Percentiles rank a stretch among this genome's conserved stretches.
These are phyloP conservation scores for Leucoagaricus sp. DNA, from an alignment of 1,284 basidiomycete genomes.

Conservation along the genomic window DNA sequence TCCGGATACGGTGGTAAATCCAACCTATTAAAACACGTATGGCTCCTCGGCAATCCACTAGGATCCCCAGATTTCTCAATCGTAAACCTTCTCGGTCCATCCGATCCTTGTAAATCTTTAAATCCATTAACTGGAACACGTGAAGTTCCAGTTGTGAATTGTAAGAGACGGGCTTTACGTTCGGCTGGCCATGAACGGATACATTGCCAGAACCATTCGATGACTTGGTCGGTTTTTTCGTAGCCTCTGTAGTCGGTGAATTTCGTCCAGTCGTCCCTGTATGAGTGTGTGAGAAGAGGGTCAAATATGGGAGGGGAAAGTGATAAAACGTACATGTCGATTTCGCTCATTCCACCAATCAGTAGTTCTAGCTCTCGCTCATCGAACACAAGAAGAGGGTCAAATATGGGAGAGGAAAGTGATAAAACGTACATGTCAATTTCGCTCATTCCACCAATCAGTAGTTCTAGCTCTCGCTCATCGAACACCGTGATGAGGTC, in stretches of 20 bases:
- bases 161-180: slow-evolving; percentile 90
- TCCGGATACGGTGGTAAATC: slow-evolving; percentile 93
- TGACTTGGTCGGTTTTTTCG: slow-evolving; percentile 89
- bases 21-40: slow-evolving; percentile 91
- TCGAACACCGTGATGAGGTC: slow-evolving; percentile 98
- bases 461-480: slow-evolving; percentile 93
- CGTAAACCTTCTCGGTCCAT: slow-evolving; percentile 93
- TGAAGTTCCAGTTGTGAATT: slow-evolving; percentile 98
- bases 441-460: slow-evolving; percentile 99
- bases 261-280: slow-evolving; percentile 83
- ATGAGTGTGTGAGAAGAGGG: slow-evolving; percentile 7
- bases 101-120: slow-evolving; percentile 97
- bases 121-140: slow-evolving; percentile 99
- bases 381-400: slow-evolving; percentile 74
- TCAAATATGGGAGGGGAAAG: slow-evolving; percentile 1
- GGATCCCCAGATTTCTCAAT: slow-evolving; percentile 97
- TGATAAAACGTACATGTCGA: slow-evolving; percentile 75
- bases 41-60: slow-evolving; percentile 84
- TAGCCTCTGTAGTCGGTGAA: slow-evolving; percentile 86
- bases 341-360: slow-evolving; percentile 99
- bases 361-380: slow-evolving; percentile 96
- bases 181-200: slow-evolving; percentile 96
- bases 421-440: slow-evolving; percentile 80
- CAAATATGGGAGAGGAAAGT: slow-evolving; percentile 4
- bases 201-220: slow-evolving; percentile 99